Evolutionary conservation across 768 basidiomycete species (phyloP).

Genomic region (Gloeostereum incarnatum): DNA sequence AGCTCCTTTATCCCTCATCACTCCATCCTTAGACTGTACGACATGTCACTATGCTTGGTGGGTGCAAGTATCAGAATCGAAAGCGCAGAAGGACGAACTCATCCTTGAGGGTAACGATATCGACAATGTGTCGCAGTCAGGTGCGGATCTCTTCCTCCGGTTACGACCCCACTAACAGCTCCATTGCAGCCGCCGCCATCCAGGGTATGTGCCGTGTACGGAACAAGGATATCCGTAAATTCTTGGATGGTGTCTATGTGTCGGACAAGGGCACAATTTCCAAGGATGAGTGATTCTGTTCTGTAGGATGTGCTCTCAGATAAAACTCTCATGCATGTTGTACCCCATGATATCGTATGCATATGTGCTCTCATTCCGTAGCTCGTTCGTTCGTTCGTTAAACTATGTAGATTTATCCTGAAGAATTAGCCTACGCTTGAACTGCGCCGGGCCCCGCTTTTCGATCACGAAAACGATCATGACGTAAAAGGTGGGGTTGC

Average conservation of each 20-base stretch:
- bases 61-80: conserved; percentile 83
- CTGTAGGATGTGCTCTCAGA: conserved; percentile 1
- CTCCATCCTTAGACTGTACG: conserved; percentile 64
- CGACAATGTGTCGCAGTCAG: conserved; percentile 95
- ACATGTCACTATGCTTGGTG: conserved; percentile 85
- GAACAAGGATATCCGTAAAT: conserved; percentile 99
- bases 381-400: too few relatives aligned
- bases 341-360: conserved; percentile 6
- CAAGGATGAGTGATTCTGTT: conserved; percentile 29
- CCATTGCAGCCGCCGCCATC: conserved; percentile 75
- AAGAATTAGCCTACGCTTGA: too few relatives aligned
- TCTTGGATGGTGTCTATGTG: conserved; percentile 91
- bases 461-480: too few relatives aligned
- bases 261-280: conserved; percentile 69
- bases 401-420: too few relatives aligned
- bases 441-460: too few relatives aligned
- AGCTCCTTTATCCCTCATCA: background rate
- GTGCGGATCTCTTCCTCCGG: conserved; percentile 25
- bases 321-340: conserved; percentile 12
- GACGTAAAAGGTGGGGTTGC: too few relatives aligned
- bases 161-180: background rate
- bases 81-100: conserved; percentile 90
- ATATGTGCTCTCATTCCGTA: background rate
- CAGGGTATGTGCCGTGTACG: conserved; percentile 94
- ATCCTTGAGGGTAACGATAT: conserved; percentile 94